phyloP scores from a whole-genome alignment of 1,139 yeast genomes.

The Protomyces lactucae-debilis region DNA sequence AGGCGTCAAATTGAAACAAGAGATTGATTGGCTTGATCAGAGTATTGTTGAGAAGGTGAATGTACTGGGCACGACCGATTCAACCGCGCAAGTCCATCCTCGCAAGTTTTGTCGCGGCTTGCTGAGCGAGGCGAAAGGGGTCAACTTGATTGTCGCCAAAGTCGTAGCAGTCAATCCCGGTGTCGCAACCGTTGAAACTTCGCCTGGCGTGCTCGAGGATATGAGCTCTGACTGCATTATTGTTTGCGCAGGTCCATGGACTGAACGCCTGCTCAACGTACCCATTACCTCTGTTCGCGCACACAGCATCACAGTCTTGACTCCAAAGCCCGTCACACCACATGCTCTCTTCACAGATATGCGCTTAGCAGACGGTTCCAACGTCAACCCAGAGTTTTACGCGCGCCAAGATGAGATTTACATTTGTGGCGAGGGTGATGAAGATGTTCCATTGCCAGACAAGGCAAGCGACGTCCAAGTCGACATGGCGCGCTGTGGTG shows the following conservation, averaged over 20 bases:
- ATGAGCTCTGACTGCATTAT: slow-evolving; percentile 69
- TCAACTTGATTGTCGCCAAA: slow-evolving; percentile 76
- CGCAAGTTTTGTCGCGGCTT: slow-evolving; percentile 81
- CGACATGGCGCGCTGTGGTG: slow-evolving; percentile 81
- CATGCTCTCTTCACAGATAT: slow-evolving; percentile 92
- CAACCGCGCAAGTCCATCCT: slow-evolving; percentile 97
- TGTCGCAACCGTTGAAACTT: slow-evolving; percentile 11
- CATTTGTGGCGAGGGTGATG: slow-evolving; percentile 96
- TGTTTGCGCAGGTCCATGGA: slow-evolving; percentile 95
- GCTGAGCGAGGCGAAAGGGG: slow-evolving; percentile 75
- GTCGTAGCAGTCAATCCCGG: slow-evolving; percentile 23
- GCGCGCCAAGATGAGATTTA: slow-evolving; percentile 95
- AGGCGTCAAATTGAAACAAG: slow-evolving; percentile 51
- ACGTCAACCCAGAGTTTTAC: slow-evolving; percentile 72
- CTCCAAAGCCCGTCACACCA: slow-evolving; percentile 68
- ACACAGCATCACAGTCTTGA: slow-evolving; percentile 87
- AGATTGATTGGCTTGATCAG: slow-evolving; percentile 75
- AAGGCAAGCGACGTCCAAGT: slow-evolving; percentile 92
- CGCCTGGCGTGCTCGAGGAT: background rate
- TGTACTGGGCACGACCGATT: slow-evolving; percentile 73
- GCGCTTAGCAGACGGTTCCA: slow-evolving; percentile 58
- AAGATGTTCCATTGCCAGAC: slow-evolving; percentile 84
- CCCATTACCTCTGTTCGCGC: slow-evolving; percentile 91
- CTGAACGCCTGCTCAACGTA: slow-evolving; percentile 81
- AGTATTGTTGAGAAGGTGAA: slow-evolving; percentile 69